Evolutionary conservation across 2,329 filamentous ascomycete species (phyloP), one percentile per base, ranked within the genome.

Genomic region (Fusarium solani-melongenae): DNA sequence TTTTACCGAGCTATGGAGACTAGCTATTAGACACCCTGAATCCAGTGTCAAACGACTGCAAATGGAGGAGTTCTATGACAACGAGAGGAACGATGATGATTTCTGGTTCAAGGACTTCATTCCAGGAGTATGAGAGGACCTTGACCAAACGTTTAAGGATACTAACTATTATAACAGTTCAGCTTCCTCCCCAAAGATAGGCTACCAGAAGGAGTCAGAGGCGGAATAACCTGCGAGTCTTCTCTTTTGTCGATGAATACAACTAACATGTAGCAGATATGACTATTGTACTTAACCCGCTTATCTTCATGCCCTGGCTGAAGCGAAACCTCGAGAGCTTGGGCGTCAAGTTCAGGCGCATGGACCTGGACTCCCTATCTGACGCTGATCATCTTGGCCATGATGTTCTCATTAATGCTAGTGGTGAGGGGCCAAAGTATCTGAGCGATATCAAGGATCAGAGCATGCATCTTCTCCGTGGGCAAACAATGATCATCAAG

Each of bases 401-500:
- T 20, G 67, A 74, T 20, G 29, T 74, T 14, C 66, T 74, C 12
- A 61, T 74, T 15, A 74, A 74, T 20, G 65, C 72, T 2, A 64
- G 49, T 3, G 70, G 70, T 6, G 17, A 44, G 1, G 72, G 67
- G 1, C 29, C 72, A 7, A 55, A 20, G 17, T 24, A 62, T 24
- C 56, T 69, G 1, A 15, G 3, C 9, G 62, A 69, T n/a, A 33
- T 66, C 2, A 27, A 53, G 15, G 62, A 69, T 15, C 11, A 15
- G 1, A 11, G 41, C 8, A 55, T 69, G 36, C 17, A 57, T 41
- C 22, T 39, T 5, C 17, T 66, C 3, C 41, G 49, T 12, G 49
- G 58, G 4, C 63, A 66, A 41, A 66, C 53, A 1, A 66, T 66
- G 5, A 51, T 69, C 9, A 27, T 66, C 51, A 69, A 66, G 51